Base-by-base conservation (phyloP, 345 rosid genomes). In the Limnanthes douglasii region DNA sequence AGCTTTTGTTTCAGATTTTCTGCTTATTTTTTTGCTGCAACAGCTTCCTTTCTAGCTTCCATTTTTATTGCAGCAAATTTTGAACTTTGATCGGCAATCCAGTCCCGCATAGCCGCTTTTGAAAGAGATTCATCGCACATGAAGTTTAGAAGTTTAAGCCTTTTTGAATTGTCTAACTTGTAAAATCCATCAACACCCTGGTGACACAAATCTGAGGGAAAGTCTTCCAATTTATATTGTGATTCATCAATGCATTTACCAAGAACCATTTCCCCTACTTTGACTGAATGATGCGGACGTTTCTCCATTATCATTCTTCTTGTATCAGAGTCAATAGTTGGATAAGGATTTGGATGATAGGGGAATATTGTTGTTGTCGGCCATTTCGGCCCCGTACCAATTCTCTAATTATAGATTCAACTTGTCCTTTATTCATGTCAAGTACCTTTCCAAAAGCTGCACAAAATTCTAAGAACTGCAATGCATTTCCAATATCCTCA, bases 391-490 rank as follows among this genome's bases (percentile, higher is more conserved):
- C 69, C 40, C 48, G 23, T 21, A 64, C 44, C 27, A 86, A 32
- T 56, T 73, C 94, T 52, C 68, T 50, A 24, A 86, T 35, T 35
- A 73, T 51, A 41, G 66, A 45, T 51, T 75, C 67, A 57, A 78
- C 68, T 45, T 71, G 75, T 50, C 83, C 85, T 59, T 82, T 62
- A 58, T 59, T 73, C 51, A 86, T 32, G 40, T 54, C 65, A 58
- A 86, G 65, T 59, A 71, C 94, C 93, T 65, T 54, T 32, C 70
- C 70, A 59, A 86, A 86, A 57, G 88, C 71, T 34, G 65, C 49
- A 54, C 93, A 78, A 56, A 86, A 86, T 62, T 72, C 88, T 15
- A 75, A 46, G 55, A 82, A 71, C 46, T 82, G 94, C 48, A 71
- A 59, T 23, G 73, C 75, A 31, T 70, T 59, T 20, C 94, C 97